These are phyloP conservation scores for Circinella minor DNA, from an alignment of 371 early-diverging fungal genomes.

Conservation along the genomic window DNA sequence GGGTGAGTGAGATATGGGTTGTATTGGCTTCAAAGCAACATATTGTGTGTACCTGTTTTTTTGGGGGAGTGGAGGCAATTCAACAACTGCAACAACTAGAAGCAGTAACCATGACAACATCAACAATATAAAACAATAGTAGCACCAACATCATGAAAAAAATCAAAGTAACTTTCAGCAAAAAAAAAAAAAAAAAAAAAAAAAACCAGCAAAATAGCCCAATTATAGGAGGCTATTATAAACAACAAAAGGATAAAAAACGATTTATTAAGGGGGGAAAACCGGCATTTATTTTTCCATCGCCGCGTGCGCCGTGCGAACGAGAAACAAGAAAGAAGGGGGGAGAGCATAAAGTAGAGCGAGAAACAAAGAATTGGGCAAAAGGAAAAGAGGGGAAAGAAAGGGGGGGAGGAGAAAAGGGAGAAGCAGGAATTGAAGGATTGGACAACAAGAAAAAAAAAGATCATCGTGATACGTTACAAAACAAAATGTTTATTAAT, in stretches of 20 bases:
- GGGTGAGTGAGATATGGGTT: too few species aligned
- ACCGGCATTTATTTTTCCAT: constrained; percentile 9
- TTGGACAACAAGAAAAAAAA: not conserved
- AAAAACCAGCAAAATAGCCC: too few species aligned
- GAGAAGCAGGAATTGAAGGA: not conserved
- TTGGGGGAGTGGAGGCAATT: too few species aligned
- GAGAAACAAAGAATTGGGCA: not conserved
- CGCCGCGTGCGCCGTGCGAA: constrained; percentile 7
- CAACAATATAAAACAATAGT: too few species aligned
- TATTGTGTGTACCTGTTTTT: too few species aligned
- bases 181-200: too few species aligned
- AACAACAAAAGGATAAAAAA: constrained; percentile 2
- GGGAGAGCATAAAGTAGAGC: not conserved
- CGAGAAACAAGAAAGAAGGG: not conserved
- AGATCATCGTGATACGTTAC: constrained; percentile 3
- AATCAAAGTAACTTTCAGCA: too few species aligned
- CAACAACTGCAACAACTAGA: not conserved
- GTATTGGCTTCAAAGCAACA: too few species aligned
- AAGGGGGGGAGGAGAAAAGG: not conserved
- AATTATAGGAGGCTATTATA: too few species aligned
- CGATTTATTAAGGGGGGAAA: constrained; percentile 3
- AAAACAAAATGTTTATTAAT: not conserved
- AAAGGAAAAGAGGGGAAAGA: not conserved
- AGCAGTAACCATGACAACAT: not conserved
- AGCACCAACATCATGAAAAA: too few species aligned